Evolutionary conservation across 2,329 filamentous ascomycete genomes (phyloP).

Genomic region (Hypoxylon rubiginosum): DNA sequence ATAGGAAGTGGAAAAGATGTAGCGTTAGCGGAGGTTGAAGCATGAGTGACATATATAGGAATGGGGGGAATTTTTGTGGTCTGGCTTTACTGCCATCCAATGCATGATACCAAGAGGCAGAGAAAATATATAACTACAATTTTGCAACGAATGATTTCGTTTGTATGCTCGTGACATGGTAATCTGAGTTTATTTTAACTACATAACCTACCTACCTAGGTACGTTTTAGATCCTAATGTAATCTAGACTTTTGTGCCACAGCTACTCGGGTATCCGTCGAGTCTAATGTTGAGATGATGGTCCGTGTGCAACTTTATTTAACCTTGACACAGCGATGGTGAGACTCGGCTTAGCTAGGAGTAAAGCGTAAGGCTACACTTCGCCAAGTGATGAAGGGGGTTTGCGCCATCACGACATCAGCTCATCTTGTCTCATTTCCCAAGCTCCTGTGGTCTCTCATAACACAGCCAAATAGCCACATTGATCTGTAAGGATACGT

Average conservation of each 20-base stretch:
- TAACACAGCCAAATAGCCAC: not conserved
- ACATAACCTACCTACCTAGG: too few relatives aligned
- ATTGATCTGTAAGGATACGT: not conserved
- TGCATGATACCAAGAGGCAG: constrained; percentile 41
- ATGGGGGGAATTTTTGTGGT: constrained; percentile 28
- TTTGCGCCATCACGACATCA: not conserved
- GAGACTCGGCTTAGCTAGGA: not conserved
- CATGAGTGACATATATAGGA: constrained; percentile 41
- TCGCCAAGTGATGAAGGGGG: not conserved
- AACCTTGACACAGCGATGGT: not conserved
- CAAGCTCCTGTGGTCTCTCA: not conserved
- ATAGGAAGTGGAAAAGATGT: constrained; percentile 33
- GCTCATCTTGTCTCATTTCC: not conserved
- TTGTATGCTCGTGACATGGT: not conserved
- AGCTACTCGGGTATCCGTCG: not conserved
- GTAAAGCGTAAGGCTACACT: constrained; percentile 4
- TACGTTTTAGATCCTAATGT: not conserved
- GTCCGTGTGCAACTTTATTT: not conserved
- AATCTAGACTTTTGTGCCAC: constrained; percentile 7
- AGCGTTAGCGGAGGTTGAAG: constrained; percentile 28
- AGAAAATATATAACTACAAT: constrained; percentile 31
- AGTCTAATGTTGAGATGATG: not conserved
- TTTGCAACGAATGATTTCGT: constrained; percentile 21
- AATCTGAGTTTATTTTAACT: not conserved
- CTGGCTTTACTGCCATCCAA: constrained; percentile 30